These are phyloP conservation scores for Populus pruinosa DNA, from an alignment of 345 rosid genomes.

Conservation along the genomic window DNA sequence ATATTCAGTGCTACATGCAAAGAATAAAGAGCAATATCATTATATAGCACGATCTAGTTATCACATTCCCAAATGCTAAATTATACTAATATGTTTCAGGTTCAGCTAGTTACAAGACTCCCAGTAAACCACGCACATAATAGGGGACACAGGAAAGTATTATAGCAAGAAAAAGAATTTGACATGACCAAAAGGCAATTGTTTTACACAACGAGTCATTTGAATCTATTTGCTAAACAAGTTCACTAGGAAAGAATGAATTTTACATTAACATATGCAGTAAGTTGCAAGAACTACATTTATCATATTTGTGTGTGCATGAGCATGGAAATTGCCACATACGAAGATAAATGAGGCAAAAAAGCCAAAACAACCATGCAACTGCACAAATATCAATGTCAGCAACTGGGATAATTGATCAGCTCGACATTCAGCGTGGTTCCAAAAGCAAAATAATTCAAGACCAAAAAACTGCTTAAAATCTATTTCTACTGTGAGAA, in stretches of 20 bases:
- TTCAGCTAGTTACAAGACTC: not conserved
- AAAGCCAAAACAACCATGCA: not conserved
- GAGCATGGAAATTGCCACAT: not conserved
- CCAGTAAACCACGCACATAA: not conserved
- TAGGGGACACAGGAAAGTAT: not conserved
- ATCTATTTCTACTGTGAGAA: not conserved
- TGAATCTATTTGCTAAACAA: not conserved
- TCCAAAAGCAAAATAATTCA: not conserved
- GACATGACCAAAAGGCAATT: not conserved
- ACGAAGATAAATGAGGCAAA: not conserved
- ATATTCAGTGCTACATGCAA: not conserved
- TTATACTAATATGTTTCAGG: not conserved
- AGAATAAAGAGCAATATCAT: not conserved
- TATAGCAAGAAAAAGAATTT: not conserved
- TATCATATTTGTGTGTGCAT: not conserved
- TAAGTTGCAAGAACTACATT: not conserved
- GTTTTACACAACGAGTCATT: not conserved
- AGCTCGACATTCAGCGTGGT: not conserved
- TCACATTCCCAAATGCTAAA: constrained; percentile 1
- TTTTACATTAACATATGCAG: not conserved
- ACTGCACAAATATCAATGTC: not conserved
- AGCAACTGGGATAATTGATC: constrained; percentile 1
- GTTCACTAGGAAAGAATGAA: not conserved
- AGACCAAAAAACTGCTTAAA: not conserved
- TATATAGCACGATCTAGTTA: not conserved